Base-by-base conservation (phyloP, 345 rosid genomes). In the Trapa bicornis region DNA sequence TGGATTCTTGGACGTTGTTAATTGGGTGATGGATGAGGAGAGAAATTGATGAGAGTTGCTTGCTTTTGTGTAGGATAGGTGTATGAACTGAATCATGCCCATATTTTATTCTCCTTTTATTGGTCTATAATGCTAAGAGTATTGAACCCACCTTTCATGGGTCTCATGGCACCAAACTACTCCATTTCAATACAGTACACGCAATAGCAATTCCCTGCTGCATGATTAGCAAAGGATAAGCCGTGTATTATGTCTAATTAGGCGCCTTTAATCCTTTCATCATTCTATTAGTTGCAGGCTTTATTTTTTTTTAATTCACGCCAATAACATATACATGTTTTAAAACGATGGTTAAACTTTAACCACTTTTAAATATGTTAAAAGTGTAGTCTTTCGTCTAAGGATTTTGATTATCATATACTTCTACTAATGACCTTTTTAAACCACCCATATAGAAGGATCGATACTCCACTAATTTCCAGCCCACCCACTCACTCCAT, bases 1-100 rank as follows among this genome's bases (percentile, higher is more conserved):
- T 41, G 16, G 64, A 43, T 68, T 58, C 54, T 68, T 54, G 52
- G 65, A 68, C 56, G 60, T 58, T 57, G 29, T 42, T 39, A 68
- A 22, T n/a, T 68, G 71, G 71, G 43, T 43, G 65, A 58, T 60
- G 71, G 48, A 14, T 33, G 35, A 3, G 32, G 47, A 17, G 37
- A 39, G 41, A 8, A 47, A 5, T 47, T 32, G 68, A 22, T n/a
- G 2, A 3, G 43, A 41, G 65, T 47, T 58, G 43, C 57, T 41
- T 50, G 64, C 71, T 68, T 68, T 68, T 58, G 69, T n/a, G 35
- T 41, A 48, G 37, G 35, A 35, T 36, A 50, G 17, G 41, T 4
- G 29, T 48, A 35, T 50, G 2, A 54, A n/a, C 54, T 50, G 60
- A 22, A 5, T 11, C 9, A 22, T 22, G 9, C 6, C 35, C 60